Conservation (phyloP, 2,329 filamentous ascomycete species). For the Cladosporium oxysporum region DNA sequence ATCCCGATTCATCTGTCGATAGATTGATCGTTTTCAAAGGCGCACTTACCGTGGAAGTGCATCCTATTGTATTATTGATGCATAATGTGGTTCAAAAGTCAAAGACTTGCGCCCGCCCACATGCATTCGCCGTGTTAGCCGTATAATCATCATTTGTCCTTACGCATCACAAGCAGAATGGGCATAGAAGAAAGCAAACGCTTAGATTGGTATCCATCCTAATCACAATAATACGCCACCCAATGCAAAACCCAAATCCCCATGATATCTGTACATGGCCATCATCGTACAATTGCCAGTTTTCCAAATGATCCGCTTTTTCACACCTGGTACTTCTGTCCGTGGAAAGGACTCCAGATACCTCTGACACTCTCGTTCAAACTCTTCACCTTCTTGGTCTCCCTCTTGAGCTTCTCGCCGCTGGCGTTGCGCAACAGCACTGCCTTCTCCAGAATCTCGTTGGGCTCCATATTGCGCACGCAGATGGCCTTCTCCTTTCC, state of each 20-base stretch:
- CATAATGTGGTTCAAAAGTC: not conserved
- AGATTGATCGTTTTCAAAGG: no score
- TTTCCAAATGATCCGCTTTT: not conserved
- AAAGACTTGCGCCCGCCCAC: not conserved
- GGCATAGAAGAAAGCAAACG: slow-evolving; percentile 10
- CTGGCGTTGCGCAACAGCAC: slow-evolving; percentile 71
- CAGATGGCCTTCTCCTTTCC: slow-evolving; percentile 82
- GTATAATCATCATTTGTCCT: not conserved
- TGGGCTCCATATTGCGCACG: slow-evolving; percentile 79
- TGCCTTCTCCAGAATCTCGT: slow-evolving; percentile 79
- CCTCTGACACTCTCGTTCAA: slow-evolving; percentile 65
- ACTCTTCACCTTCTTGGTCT: slow-evolving; percentile 61
- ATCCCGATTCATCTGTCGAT: no score
- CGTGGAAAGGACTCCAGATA: slow-evolving; percentile 65
- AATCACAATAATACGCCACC: slow-evolving; percentile 12
- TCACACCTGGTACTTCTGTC: slow-evolving; percentile 52
- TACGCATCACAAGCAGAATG: not conserved
- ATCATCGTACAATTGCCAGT: slow-evolving; percentile 4
- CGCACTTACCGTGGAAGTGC: no score
- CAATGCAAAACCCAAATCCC: slow-evolving; percentile 11
- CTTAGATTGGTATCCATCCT: slow-evolving; percentile 19
- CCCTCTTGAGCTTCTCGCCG: slow-evolving; percentile 68
- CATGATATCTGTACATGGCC: slow-evolving; percentile 17
- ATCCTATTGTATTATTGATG: no score
- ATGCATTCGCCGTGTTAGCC: not conserved